Base-by-base conservation (phyloP, 78 protist genomes). In the Corallochytrium limacisporum region DNA sequence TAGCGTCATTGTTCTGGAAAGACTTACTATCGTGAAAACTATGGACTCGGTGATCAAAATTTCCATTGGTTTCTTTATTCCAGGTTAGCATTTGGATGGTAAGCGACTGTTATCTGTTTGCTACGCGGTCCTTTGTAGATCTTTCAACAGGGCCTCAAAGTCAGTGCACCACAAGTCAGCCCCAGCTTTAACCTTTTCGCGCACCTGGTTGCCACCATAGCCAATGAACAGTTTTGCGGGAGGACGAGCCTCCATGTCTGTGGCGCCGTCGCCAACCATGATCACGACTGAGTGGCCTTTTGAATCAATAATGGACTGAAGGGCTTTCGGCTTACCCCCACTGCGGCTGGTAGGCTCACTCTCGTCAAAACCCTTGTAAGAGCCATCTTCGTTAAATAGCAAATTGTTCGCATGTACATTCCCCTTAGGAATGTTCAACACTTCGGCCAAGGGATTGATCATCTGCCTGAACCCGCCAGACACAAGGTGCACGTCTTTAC, bases 191-290 rank as follows among this genome's bases (percentile, higher is more conserved):
- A 66, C 74, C 39, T 31, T 47, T 31, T 44, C 46, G 4, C 83
- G 65, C 29, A 24, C 65, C 4, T 31, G 44, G 22, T 70, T 37
- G n/a, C 75, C 82, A 0, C 82, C 82, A 38, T 50, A 77, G 35
- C 82, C 82, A 12, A 77, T 69, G 65, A 77, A 77, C 24, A 65
- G 55, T 48, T 55, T 65, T 1, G 63, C 73, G 1, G 74, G 65
- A 4, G 60, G 63, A 9, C 65, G 12, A 7, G 82, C 82, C 39
- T 77, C 82, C 54, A 69, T 46, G 39, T 77, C 82, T 1, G 82
- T 77, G 20, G 59, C 76, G 35, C 82, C 82, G 55, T 77, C 82
- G 26, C 82, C 82, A 13, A 77, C 36, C 77, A 78, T 71, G 13
- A 62, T 57, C 15, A 76, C 47, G 8, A 70, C 36, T 6, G 6